Evolutionary conservation across 306 rosid species (phyloP).

Genomic region (Cyamopsis tetragonoloba): DNA sequence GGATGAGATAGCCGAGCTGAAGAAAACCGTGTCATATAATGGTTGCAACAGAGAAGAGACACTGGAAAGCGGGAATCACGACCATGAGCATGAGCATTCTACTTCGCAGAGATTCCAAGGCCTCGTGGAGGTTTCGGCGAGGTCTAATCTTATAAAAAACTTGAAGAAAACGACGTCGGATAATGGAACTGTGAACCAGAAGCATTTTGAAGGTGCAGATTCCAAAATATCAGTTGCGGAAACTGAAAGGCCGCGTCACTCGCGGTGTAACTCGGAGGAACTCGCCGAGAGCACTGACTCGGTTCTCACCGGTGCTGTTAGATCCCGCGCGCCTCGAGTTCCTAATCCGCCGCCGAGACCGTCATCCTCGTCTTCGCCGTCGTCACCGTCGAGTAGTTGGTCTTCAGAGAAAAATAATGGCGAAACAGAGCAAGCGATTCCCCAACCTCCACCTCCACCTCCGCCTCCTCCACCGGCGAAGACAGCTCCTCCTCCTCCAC

Average conservation of each 20-base stretch:
- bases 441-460: constrained; percentile 32
- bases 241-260: constrained; percentile 54
- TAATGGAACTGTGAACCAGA: constrained; percentile 33
- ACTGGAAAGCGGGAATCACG: constrained; percentile 26
- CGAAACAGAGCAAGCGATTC: constrained; percentile 33
- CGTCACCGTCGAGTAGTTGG: constrained; percentile 20
- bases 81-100: constrained; percentile 46
- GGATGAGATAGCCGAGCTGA: constrained; percentile 57
- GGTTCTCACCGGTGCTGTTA: constrained; percentile 30
- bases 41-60: constrained; percentile 21
- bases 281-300: constrained; percentile 53
- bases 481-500: constrained; percentile 23
- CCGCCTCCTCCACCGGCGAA: constrained; percentile 22
- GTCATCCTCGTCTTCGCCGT: constrained; percentile 36
- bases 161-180: constrained; percentile 47
- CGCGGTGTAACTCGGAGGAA: constrained; percentile 80
- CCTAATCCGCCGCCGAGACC: constrained; percentile 95
- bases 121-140: constrained; percentile 49
- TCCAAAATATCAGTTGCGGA: constrained; percentile 54
- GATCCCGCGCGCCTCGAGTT: constrained; percentile 83
- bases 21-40: constrained; percentile 45
- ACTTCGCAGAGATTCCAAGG: constrained; percentile 69
- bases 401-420: not conserved
- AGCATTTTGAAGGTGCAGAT: constrained; percentile 38
- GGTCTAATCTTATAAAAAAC: constrained; percentile 53